phyloP scores from a whole-genome alignment of 2,329 filamentous ascomycete species.

The Trichoderma simmonsii region DNA sequence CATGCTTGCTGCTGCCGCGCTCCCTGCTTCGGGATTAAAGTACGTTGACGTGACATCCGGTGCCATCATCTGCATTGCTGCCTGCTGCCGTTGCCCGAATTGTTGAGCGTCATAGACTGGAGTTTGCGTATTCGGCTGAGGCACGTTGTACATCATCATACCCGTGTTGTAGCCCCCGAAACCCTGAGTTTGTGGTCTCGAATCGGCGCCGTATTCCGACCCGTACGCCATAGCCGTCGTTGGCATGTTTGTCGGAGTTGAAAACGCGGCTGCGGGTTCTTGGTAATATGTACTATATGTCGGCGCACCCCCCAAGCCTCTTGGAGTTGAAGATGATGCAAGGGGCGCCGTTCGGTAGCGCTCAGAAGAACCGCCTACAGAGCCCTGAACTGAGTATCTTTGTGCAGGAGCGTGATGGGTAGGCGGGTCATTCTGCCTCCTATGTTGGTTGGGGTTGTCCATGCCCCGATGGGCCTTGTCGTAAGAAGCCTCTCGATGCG shows the following conservation, averaged over 20 bases:
- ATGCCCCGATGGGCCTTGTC: constrained; percentile 18
- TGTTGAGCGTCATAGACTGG: constrained; percentile 73
- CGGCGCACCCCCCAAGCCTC: constrained; percentile 54
- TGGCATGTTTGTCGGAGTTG: constrained; percentile 56
- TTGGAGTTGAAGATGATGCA: constrained; percentile 45
- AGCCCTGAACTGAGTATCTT: constrained; percentile 50
- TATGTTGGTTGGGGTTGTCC: constrained; percentile 19
- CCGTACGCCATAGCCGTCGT: constrained; percentile 55
- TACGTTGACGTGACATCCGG: constrained; percentile 62
- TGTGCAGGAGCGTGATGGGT: constrained; percentile 58
- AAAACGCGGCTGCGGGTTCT: constrained; percentile 50
- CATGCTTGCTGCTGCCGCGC: constrained; percentile 55
- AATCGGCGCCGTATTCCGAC: constrained; percentile 63
- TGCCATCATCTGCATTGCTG: constrained; percentile 68
- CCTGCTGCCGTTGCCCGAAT: constrained; percentile 72
- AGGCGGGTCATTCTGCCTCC: constrained; percentile 35
- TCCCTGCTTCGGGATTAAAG: constrained; percentile 47
- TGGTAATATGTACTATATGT: constrained; percentile 60
- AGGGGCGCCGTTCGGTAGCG: constrained; percentile 50
- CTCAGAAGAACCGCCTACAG: constrained; percentile 39
- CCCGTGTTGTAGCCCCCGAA: constrained; percentile 60
- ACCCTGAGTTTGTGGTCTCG: constrained; percentile 52
- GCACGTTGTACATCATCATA: constrained; percentile 77
- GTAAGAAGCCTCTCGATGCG: constrained; percentile 8
- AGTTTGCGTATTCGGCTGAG: constrained; percentile 58